Conservation (phyloP, 345 rosid species). For the Isatis tinctoria region DNA sequence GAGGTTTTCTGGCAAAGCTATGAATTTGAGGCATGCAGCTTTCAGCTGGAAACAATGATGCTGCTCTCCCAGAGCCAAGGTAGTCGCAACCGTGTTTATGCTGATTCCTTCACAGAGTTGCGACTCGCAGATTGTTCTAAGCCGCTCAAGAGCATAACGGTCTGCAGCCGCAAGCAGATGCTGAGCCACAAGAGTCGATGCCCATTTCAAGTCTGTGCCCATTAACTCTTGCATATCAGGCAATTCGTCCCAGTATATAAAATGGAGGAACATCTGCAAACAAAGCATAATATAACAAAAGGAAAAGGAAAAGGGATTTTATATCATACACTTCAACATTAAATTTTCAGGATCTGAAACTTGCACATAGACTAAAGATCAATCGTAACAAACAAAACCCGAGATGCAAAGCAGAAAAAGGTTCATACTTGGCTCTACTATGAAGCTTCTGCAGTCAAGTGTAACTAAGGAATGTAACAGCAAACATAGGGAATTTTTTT, state of each 20-base stretch:
- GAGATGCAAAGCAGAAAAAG: not conserved
- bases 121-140: slow-evolving; percentile 63
- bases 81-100: slow-evolving; percentile 72
- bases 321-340: not conserved
- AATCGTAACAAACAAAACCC: not conserved
- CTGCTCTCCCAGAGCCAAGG: slow-evolving; percentile 78
- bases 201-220: slow-evolving; percentile 58
- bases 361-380: not conserved
- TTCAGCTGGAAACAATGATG: slow-evolving; percentile 72
- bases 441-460: not conserved
- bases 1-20: slow-evolving; percentile 53
- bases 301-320: not conserved
- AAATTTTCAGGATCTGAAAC: not conserved
- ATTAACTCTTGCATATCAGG: slow-evolving; percentile 69
- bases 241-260: slow-evolving; percentile 73
- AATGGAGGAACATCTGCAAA: slow-evolving; percentile 69
- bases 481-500: not conserved
- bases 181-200: slow-evolving; percentile 64
- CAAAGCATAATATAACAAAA: slow-evolving; percentile 3
- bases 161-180: slow-evolving; percentile 87
- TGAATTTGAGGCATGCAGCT: slow-evolving; percentile 66
- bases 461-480: not conserved
- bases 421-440: not conserved
- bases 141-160: slow-evolving; percentile 67
- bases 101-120: slow-evolving; percentile 67